Base-by-base conservation (phyloP, 2,329 filamentous ascomycete genomes). In the Colletotrichum godetiae region DNA sequence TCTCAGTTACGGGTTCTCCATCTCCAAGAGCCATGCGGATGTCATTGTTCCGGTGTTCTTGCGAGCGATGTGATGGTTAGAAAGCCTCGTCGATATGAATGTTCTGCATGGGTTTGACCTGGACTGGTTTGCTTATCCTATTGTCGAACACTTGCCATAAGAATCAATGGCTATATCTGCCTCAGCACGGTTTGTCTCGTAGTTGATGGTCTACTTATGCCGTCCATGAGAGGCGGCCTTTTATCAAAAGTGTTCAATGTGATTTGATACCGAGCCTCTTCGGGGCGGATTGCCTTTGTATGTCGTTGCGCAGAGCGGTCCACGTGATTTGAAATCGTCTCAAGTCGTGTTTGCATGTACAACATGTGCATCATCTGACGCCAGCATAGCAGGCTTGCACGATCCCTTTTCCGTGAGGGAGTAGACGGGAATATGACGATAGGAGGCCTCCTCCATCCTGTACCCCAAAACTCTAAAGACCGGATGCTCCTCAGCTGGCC, bases 161-260 rank as follows among this genome's bases (percentile, higher is more conserved):
- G 5, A 46, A 46, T n/a, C 1, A n/a, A 8, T 6, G n/a, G 19
- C 7, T 46, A 4, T 3, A 10, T 7, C 42, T n/a, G 37, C 42
- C 42, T 8, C 19, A 6, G 15, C 1, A n/a, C 8, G 7, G 15
- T 49, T 49, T 6, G 19, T 46, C 19, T 49, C 42, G 42, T 49
- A 2, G 10, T 11, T 1, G 7, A 4, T 11, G 7, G 7, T 2
- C 19, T 49, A 19, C 3, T n/a, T n/a, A 4, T 7, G 1, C n/a
- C 0, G 15, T 49, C 15, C n/a, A 4, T n/a, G 19, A 49, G 1
- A 19, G 3, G 19, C 2, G 1, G 2, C 37, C 5, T 15, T 10
- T 46, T 8, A 6, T 4, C 7, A 49, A n/a, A 1, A 4, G 19
- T n/a, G 19, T 4, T 27, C 29, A n/a, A 24, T 11, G 29, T 0